Evolutionary conservation across 164 flowering plant species (phyloP), one percentile per base, ranked within the genome.

Genomic region (Taxillus chinensis): DNA sequence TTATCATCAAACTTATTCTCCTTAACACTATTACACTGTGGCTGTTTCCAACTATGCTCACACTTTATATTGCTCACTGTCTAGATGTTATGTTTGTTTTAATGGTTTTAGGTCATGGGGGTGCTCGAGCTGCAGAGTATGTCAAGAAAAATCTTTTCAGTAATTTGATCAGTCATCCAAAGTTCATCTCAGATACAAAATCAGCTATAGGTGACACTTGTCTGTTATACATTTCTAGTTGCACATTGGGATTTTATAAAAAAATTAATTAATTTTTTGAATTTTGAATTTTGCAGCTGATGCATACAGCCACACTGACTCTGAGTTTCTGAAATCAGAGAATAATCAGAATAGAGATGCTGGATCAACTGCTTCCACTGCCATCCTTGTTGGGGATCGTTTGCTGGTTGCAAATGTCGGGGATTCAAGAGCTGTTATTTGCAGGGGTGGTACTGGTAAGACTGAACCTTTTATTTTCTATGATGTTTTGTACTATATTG

Each of bases 311-410:
- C 96, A 84, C 41, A 90, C 98, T 5, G 98, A 93, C 78, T 82
- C 97, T 0, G 97, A 90, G 57, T 86, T 92, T 72, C 81, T 93
- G 70, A 89, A 90, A 61, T 79, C 90, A 37, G 97, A 93, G 64
- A 86, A 83, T 62, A 86, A 37, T 73, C 93, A 90, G 74, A 85
- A 85, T 59, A 80, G 89, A 59, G 98, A 93, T 78, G 98, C 98
- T 74, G 98, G 98, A 42, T 93, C 98, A 57, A 93, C 97, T 60
- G 98, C 98, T 65, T 92, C 98, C 56, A 92, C 98, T 58, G 98
- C 98, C 14, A 81, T 93, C 51, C 90, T 93, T 71, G 96, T 93
- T 70, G 98, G 98, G 41, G 92, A 85, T 60, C 92, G 98, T 38
- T 78, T 93, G 72, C 79, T 93, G 68, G 96, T 93, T 68, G 97